These are phyloP conservation scores for Exophiala oligosperma DNA, from an alignment of 2,329 filamentous ascomycete genomes.

Conservation along the genomic window DNA sequence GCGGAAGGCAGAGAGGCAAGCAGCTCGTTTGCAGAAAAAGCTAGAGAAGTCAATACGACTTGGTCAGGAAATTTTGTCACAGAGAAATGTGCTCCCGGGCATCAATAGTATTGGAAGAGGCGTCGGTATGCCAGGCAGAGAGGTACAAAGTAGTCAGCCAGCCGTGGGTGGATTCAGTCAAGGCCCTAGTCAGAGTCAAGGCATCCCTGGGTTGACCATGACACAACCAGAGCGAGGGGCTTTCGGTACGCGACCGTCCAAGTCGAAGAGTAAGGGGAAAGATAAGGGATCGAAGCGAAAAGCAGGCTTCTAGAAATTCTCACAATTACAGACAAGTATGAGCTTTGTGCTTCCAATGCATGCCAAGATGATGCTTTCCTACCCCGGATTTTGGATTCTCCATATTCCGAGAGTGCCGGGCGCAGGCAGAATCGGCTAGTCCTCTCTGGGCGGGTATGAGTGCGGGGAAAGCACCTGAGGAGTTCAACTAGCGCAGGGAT, in stretches of 20 bases:
- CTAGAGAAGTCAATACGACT: slow-evolving; percentile 14
- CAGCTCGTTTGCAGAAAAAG: slow-evolving; percentile 13
- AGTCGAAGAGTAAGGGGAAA: slow-evolving; percentile 14
- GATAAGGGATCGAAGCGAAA: slow-evolving; percentile 15
- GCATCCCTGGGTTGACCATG: slow-evolving; percentile 13
- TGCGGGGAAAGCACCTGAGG: slow-evolving; percentile 15
- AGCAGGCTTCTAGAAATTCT: slow-evolving; percentile 20
- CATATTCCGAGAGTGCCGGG: slow-evolving; percentile 7
- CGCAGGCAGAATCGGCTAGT: background rate
- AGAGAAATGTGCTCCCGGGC: slow-evolving; percentile 16
- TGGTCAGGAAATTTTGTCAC: slow-evolving; percentile 14
- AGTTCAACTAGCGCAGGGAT: background rate
- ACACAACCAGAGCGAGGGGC: slow-evolving; percentile 27
- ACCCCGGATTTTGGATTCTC: slow-evolving; percentile 26
- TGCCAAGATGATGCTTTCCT: slow-evolving; percentile 8
- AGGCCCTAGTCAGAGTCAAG: slow-evolving; percentile 8
- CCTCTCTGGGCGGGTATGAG: slow-evolving; percentile 1
- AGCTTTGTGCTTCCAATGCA: background rate
- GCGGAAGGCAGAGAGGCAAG: slow-evolving; percentile 12
- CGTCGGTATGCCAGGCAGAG: slow-evolving; percentile 10
- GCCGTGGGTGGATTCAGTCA: slow-evolving; percentile 15
- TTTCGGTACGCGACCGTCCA: slow-evolving; percentile 17
- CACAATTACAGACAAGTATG: background rate
- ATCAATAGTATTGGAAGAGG: slow-evolving; percentile 2
- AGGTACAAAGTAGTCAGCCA: slow-evolving; percentile 24